Evolutionary conservation across 306 rosid species (phyloP).

Genomic region (Betula pendula): DNA sequence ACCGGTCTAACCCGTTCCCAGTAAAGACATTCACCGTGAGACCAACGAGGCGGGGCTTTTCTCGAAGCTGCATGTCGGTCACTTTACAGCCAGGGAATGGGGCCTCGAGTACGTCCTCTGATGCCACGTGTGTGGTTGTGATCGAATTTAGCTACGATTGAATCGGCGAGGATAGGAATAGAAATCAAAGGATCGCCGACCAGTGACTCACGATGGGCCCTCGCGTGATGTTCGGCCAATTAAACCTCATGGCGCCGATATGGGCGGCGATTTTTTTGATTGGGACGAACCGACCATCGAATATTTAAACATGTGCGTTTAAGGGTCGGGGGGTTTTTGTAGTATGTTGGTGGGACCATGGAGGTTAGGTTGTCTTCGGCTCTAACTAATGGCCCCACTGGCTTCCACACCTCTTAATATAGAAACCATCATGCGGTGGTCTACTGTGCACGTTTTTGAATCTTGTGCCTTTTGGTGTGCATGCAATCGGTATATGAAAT

Average conservation of each 20-base stretch:
- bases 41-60: neutral
- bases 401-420: neutral
- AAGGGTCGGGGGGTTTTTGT: neutral
- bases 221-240: neutral
- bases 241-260: neutral
- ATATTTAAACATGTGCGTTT: slow-evolving; percentile 1
- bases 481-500: no score
- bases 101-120: neutral
- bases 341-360: slow-evolving; percentile 1
- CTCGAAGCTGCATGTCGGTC: slow-evolving; percentile 25
- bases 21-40: neutral
- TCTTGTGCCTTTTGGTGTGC: no score
- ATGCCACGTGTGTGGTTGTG: slow-evolving; percentile 37
- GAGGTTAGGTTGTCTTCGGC: slow-evolving; percentile 14
- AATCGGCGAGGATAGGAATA: slow-evolving; percentile 20
- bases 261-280: slow-evolving; percentile 5
- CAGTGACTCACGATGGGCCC: slow-evolving; percentile 13
- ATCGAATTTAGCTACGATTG: slow-evolving; percentile 21
- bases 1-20: slow-evolving; percentile 41
- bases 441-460: no score
- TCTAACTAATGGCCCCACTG: neutral
- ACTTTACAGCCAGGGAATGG: slow-evolving; percentile 19
- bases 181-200: slow-evolving; percentile 37
- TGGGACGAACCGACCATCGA: slow-evolving; percentile 30
- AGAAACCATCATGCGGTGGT: no score